Evolutionary conservation across 2,329 filamentous ascomycete species (phyloP), one percentile per base, ranked within the genome.

Genomic region (Leptographium galeiforme): DNA sequence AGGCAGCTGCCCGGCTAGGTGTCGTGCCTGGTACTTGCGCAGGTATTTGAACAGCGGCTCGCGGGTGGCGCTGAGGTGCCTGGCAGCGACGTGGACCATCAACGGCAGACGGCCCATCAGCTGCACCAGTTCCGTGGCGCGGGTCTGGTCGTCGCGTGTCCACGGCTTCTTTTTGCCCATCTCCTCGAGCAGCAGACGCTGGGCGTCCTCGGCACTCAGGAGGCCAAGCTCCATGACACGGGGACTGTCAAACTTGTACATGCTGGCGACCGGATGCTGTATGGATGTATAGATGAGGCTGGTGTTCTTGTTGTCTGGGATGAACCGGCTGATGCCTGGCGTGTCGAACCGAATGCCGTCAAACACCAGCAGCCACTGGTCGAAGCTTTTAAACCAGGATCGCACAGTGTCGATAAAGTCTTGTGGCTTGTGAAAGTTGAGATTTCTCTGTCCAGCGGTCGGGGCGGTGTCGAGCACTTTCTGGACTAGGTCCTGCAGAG

Each of bases 221-320:
- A 74, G 66, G 19, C 73, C 74, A 6, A 87, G 69, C 47, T 72
- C 72, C 50, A 86, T 73, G 7, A 72, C 70, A 64, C 72, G 74
- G 57, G 67, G 82, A 66, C 73, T 84, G 71, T 74, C 79, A 67
- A 70, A 85, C 55, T 68, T 75, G 64, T 72, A 77, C 63, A 72
- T 77, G 63, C 73, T 79, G 1, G 68, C 69, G 14, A 72, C 69
- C 5, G 77, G 78, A 41, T 72, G 72, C 58, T 85, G 80, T 0
- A 84, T 77, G 0, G 82, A 85, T 0, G 83, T 86, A 60, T 83
- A 84, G 32, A 87, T 82, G 48, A 87, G 74, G 59, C 78, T 80
- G 14, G 79, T 83, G 53, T 79, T 74, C 56, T 69, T 73, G 33
- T 73, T 74, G 59, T 82, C 81, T 0, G 84, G 84, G n/a, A 87